These are phyloP conservation scores for Ceraceosorus guamensis DNA, from an alignment of 1,284 basidiomycete species.

Conservation along the genomic window DNA sequence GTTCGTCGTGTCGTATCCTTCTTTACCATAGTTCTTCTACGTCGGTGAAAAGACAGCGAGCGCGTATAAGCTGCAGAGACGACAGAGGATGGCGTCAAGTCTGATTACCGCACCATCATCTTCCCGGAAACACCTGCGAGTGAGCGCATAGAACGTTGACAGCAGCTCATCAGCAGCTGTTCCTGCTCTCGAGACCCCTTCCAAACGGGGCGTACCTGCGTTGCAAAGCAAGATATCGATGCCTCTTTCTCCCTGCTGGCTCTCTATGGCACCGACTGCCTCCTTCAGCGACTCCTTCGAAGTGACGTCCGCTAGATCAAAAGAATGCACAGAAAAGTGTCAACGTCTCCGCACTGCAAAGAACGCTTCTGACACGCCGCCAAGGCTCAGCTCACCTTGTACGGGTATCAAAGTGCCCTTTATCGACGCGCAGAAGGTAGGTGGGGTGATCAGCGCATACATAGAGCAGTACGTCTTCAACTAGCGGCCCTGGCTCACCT, in stretches of 20 bases:
- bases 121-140: conserved; percentile 12
- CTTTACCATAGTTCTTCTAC: conserved; percentile 2
- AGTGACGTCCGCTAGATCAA: conserved; percentile 15
- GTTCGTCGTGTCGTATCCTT: conserved; percentile 9
- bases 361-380: neutral
- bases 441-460: neutral
- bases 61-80: neutral
- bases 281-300: conserved; percentile 14
- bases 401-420: conserved; percentile 13
- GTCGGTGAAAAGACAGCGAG: neutral
- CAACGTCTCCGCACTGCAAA: neutral
- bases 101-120: conserved; percentile 5
- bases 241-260: conserved; percentile 8
- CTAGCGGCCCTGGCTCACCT: neutral
- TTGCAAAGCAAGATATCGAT: conserved; percentile 23
- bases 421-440: conserved; percentile 1
- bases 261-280: conserved; percentile 8
- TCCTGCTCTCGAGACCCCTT: neutral
- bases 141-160: neutral
- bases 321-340: neutral
- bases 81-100: conserved; percentile 12
- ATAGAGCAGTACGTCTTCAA: neutral
- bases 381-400: neutral
- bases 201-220: neutral
- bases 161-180: neutral